Conservation (phyloP, 306 rosid genomes). For the Macrotyloma uniflorum region DNA sequence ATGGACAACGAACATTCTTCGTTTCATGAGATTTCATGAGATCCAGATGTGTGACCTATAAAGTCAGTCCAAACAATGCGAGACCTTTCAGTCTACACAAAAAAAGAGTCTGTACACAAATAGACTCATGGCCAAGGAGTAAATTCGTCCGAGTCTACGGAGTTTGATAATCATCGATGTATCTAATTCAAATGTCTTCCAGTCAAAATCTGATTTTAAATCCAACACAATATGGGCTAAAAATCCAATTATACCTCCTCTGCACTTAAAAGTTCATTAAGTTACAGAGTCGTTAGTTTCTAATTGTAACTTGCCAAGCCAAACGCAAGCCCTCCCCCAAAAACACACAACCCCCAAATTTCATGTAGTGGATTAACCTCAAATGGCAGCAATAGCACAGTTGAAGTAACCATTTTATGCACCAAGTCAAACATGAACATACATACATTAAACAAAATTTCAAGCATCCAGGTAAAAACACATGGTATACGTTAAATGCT, state of each 20-base stretch:
- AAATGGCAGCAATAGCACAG: conserved; percentile 5
- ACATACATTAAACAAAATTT: neutral
- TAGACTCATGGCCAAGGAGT: too few relatives aligned
- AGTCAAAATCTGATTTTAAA: neutral
- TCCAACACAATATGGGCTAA: conserved; percentile 11
- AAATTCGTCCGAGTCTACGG: too few relatives aligned
- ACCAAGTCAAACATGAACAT: conserved; percentile 11
- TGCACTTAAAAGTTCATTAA: conserved; percentile 11
- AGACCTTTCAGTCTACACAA: too few relatives aligned
- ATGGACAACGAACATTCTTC: too few relatives aligned
- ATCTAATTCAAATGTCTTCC: neutral
- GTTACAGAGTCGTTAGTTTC: neutral
- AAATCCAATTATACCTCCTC: neutral
- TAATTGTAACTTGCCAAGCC: conserved; percentile 6
- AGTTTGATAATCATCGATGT: too few relatives aligned
- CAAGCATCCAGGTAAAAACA: conserved; percentile 1
- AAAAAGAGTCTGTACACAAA: too few relatives aligned
- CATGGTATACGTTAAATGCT: neutral
- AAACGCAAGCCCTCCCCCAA: neutral
- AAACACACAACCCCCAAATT: neutral
- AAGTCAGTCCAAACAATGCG: too few relatives aligned
- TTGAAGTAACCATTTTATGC: neutral
- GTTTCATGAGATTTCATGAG: too few relatives aligned
- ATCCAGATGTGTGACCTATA: too few relatives aligned
- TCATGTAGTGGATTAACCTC: conserved; percentile 16